Base-by-base conservation (phyloP, 2,329 filamentous ascomycete species). In the Aureobasidium namibiae region DNA sequence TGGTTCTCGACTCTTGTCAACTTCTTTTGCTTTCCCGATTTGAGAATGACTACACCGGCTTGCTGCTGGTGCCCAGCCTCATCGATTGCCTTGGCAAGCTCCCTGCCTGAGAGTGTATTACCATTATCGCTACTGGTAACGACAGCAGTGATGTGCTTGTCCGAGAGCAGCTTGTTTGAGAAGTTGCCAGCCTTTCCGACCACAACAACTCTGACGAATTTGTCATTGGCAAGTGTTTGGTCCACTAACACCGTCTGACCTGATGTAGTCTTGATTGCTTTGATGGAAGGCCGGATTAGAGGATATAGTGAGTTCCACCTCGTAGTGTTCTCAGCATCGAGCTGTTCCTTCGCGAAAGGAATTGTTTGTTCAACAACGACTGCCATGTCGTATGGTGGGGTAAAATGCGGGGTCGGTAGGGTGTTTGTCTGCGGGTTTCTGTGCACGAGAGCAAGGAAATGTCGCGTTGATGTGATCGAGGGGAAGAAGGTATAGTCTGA, bases 281-380 rank as follows among this genome's bases (percentile, higher is more conserved):
- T 63, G 16, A 72, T 61, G 10, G 67, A 64, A 11, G 69, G 69
- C 10, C 69, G 64, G n/a, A 72, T 64, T 2, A 72, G 64, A 36
- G 70, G 69, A 23, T 71, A 64, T 10, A 72, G 64, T 3, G 61
- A 63, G 53, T 65, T 69, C 70, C 70, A 72, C 58, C 70, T 64
- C 11, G 63, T 48, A 8, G 68, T 57, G 42, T 68, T 70, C 18
- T 65, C 62, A 33, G 70, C 65, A 38, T 70, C 67, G 16, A 72
- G 65, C 21, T 62, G 56, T 34, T 62, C 34, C 3, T 63, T 45
- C 9, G 63, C 58, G 60, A 71, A 72, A 2, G 70, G 70, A 16
- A 71, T 65, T 2, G 70, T 72, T 60, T 71, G 70, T 38, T 70
- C 67, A 38, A 72, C 70, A 18, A 71, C 66, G n/a, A 72, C 65